phyloP scores from a whole-genome alignment of 2,329 filamentous ascomycete genomes.

The Pezicula carpinea region DNA sequence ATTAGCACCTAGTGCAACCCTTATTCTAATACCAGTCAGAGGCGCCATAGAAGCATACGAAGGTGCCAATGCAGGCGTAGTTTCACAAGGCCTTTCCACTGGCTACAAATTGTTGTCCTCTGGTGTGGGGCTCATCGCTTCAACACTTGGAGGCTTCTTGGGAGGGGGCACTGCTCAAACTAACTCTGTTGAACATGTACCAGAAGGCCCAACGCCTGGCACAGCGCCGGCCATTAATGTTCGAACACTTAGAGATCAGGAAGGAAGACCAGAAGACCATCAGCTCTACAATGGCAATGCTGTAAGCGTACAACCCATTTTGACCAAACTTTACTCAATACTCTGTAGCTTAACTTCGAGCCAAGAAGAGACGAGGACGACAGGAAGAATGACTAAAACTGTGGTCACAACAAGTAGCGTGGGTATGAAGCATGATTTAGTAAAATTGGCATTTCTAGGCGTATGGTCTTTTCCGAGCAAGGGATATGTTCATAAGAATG shows the following conservation, averaged over 20 bases:
- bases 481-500: too few relatives aligned
- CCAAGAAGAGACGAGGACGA: constrained; percentile 24
- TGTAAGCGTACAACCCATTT: constrained; percentile 38
- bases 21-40: constrained; percentile 72
- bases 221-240: constrained; percentile 36
- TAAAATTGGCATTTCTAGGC: too few relatives aligned
- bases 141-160: constrained; percentile 37
- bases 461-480: too few relatives aligned
- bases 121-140: constrained; percentile 35
- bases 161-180: constrained; percentile 30
- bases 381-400: background rate
- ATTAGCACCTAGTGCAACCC: constrained; percentile 72
- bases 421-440: background rate
- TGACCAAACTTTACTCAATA: background rate
- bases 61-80: constrained; percentile 18
- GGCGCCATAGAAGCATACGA: constrained; percentile 56
- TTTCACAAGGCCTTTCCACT: constrained; percentile 34
- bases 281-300: constrained; percentile 92
- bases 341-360: constrained; percentile 25
- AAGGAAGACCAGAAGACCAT: constrained; percentile 50
- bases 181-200: constrained; percentile 1
- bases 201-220: constrained; percentile 11
- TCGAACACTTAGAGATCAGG: constrained; percentile 49
- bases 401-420: background rate
- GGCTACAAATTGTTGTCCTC: constrained; percentile 34